phyloP scores from a whole-genome alignment of 345 rosid genomes.

The Firmiana major region DNA sequence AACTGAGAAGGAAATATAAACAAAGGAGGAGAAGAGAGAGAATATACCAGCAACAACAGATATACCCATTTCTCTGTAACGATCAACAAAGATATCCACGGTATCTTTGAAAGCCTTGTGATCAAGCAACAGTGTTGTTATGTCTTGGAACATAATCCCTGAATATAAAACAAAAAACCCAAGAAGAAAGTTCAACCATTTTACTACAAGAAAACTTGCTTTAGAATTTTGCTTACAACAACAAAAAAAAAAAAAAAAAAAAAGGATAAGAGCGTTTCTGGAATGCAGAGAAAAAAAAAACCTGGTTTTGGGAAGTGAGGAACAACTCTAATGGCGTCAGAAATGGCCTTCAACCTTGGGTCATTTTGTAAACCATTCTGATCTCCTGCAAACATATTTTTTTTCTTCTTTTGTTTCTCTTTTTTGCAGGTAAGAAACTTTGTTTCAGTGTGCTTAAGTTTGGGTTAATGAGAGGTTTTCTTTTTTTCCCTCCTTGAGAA shows the following conservation, averaged over 20 bases:
- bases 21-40: neutral
- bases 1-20: neutral
- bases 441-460: neutral
- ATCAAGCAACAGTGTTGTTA: conserved; percentile 70
- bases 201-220: neutral
- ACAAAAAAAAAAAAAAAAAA: neutral
- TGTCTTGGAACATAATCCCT: conserved; percentile 91
- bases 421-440: neutral
- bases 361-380: conserved; percentile 64
- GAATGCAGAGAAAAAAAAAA: conserved; percentile 3
- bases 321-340: conserved; percentile 67
- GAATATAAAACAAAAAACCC: conserved; percentile 5
- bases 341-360: conserved; percentile 63
- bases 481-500: neutral
- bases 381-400: conserved; percentile 33
- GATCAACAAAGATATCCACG: conserved; percentile 73
- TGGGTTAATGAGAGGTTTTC: neutral
- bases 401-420: too few relatives aligned
- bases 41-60: conserved; percentile 70
- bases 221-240: neutral
- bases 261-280: neutral
- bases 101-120: conserved; percentile 72
- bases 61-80: conserved; percentile 67
- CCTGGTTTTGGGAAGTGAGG: conserved; percentile 81
- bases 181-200: neutral